phyloP scores from a whole-genome alignment of 2,329 filamentous ascomycete species.

The Cryphonectria carpinicola region DNA sequence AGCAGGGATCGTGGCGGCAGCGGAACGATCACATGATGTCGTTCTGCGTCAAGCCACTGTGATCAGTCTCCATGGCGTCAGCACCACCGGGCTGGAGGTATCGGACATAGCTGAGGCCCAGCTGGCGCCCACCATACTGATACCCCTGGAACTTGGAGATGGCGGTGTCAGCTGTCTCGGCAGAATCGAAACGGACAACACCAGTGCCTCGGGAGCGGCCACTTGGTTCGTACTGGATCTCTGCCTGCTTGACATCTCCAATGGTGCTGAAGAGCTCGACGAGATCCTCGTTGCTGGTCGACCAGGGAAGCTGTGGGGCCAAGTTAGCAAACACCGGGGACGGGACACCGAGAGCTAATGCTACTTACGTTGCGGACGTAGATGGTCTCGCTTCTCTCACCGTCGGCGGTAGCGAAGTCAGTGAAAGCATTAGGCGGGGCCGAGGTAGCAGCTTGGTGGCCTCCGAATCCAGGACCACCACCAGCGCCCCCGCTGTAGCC shows the following conservation, averaged over 20 bases:
- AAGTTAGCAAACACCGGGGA: slow-evolving; percentile 27
- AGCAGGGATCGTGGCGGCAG: not conserved
- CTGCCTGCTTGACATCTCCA: slow-evolving; percentile 96
- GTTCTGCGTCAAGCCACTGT: slow-evolving; percentile 84
- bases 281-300: slow-evolving; percentile 96
- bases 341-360: not conserved
- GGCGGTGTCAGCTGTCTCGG: slow-evolving; percentile 85
- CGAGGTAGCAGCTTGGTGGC: slow-evolving; percentile 55
- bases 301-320: slow-evolving; percentile 82
- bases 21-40: slow-evolving; percentile 80
- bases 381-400: slow-evolving; percentile 81
- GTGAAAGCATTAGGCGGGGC: slow-evolving; percentile 87
- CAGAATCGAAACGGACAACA: slow-evolving; percentile 89
- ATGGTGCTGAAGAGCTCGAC: slow-evolving; percentile 97
- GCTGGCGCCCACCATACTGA: slow-evolving; percentile 92
- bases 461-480: slow-evolving; percentile 49
- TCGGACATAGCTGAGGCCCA: slow-evolving; percentile 92
- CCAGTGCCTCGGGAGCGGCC: slow-evolving; percentile 93
- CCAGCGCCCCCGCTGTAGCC: slow-evolving; percentile 44
- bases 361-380: slow-evolving; percentile 91
- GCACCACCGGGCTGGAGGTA: slow-evolving; percentile 71
- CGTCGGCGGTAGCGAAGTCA: slow-evolving; percentile 85
- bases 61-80: slow-evolving; percentile 83
- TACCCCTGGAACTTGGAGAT: slow-evolving; percentile 98
- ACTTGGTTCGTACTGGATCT: slow-evolving; percentile 98